phyloP scores from a whole-genome alignment of 306 rosid species.

The Benincasa hispida region DNA sequence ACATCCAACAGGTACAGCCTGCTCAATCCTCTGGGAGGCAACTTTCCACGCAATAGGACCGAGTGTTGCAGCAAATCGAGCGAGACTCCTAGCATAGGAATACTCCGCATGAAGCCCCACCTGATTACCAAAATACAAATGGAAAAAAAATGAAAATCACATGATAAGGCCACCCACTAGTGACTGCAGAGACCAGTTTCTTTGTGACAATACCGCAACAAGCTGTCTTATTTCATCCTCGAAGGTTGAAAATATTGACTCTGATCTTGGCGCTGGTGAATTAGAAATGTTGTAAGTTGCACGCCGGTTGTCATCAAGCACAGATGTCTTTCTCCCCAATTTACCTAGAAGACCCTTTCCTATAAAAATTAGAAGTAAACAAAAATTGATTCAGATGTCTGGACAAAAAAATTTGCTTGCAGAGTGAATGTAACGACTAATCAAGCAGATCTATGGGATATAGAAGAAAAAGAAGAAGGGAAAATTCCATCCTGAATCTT shows the following conservation, averaged over 20 bases:
- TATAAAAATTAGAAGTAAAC: constrained; percentile 22
- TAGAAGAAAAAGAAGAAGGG: not conserved
- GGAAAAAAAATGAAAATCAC: constrained; percentile 3
- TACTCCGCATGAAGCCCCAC: constrained; percentile 96
- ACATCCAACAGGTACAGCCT: constrained; percentile 71
- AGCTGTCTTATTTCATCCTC: constrained; percentile 83
- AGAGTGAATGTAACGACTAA: not conserved
- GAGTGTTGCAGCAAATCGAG: constrained; percentile 83
- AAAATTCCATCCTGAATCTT: not conserved
- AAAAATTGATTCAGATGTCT: not conserved
- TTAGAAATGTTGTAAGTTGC: constrained; percentile 47
- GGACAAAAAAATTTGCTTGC: not conserved
- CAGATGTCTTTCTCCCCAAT: constrained; percentile 59
- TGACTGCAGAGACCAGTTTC: constrained; percentile 6
- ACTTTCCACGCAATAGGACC: constrained; percentile 90
- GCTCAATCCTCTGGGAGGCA: constrained; percentile 84
- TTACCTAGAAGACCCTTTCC: constrained; percentile 57
- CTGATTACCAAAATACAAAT: constrained; percentile 24
- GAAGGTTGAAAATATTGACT: constrained; percentile 65
- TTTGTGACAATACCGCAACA: constrained; percentile 57
- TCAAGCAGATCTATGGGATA: not conserved
- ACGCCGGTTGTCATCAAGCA: constrained; percentile 71
- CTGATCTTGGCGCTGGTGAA: constrained; percentile 45
- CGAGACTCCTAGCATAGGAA: constrained; percentile 95
- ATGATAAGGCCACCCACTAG: constrained; percentile 1